Conservation (phyloP, 495 filamentous ascomycete genomes). For the Xylaria curta region DNA sequence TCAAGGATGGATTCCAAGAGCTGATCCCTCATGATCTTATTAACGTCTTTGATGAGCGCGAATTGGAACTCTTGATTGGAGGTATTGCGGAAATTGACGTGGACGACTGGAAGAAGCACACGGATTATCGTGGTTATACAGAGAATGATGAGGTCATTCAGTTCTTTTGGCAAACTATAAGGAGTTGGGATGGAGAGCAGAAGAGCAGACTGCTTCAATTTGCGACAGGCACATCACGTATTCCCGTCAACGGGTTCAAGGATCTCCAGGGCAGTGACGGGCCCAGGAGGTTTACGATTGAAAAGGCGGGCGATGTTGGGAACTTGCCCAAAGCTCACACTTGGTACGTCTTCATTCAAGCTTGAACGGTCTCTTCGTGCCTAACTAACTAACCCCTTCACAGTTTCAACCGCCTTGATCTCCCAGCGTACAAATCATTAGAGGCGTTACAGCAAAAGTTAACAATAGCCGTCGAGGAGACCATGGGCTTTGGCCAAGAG, state of each 20-base stretch:
- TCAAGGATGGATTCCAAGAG: constrained; percentile 97
- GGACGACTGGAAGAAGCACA: constrained; percentile 99
- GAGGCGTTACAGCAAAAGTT: constrained; percentile 87
- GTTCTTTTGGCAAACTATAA: constrained; percentile 98
- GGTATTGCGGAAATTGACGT: constrained; percentile 99
- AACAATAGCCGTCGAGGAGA: constrained; percentile 97
- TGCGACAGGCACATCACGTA: constrained; percentile 95
- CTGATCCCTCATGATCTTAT: constrained; percentile 95
- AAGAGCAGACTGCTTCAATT: constrained; percentile 97
- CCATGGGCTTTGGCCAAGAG: constrained; percentile 98
- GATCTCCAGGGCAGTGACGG: constrained; percentile 98
- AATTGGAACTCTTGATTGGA: constrained; percentile 94
- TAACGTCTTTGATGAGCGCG: constrained; percentile 98
- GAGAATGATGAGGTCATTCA: constrained; percentile 95
- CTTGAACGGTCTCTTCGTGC: neutral
- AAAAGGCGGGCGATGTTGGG: constrained; percentile 88
- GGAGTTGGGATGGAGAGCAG: constrained; percentile 96
- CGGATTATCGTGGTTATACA: constrained; percentile 99
- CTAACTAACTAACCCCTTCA: constrained; percentile 49
- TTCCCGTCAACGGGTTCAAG: constrained; percentile 99
- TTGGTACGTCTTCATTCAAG: constrained; percentile 74
- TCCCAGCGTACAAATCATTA: constrained; percentile 89
- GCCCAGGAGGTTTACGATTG: constrained; percentile 94
- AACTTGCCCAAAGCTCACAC: constrained; percentile 98
- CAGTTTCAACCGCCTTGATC: constrained; percentile 96